Evolutionary conservation across 371 early-diverging fungal genomes (phyloP).

Genomic region (Circinella minor): DNA sequence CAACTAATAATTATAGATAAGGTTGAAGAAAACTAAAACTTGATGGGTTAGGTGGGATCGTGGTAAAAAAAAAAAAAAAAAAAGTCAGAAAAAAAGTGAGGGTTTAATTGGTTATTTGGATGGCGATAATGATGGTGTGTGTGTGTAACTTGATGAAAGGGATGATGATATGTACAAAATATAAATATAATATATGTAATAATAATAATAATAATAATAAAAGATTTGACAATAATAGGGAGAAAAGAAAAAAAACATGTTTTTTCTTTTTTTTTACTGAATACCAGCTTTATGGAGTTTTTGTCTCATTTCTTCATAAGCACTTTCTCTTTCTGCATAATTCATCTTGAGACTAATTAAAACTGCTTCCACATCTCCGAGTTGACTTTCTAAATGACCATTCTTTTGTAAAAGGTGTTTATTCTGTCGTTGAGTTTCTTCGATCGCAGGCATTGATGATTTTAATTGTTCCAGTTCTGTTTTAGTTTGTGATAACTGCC

Average conservation of each 20-base stretch:
- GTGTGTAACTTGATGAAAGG: too few species aligned
- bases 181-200: too few species aligned
- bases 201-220: too few species aligned
- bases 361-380: slow-evolving; percentile 63
- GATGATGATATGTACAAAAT: too few species aligned
- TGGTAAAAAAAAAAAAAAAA: too few species aligned
- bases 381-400: slow-evolving; percentile 68
- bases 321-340: slow-evolving; percentile 76
- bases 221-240: too few species aligned
- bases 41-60: too few species aligned
- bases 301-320: slow-evolving; percentile 55
- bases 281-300: slow-evolving; percentile 15
- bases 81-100: too few species aligned
- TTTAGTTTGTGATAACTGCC: slow-evolving; percentile 42
- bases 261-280: neutral
- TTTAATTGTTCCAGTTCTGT: slow-evolving; percentile 39
- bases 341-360: slow-evolving; percentile 68
- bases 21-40: too few species aligned
- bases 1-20: too few species aligned
- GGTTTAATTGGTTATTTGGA: too few species aligned
- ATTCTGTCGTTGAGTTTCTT: slow-evolving; percentile 68
- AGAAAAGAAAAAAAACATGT: neutral
- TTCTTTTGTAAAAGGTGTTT: slow-evolving; percentile 66
- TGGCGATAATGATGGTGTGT: too few species aligned
- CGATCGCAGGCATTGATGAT: slow-evolving; percentile 41